phyloP scores from a whole-genome alignment of 106 monocot genomes.

The Dendrobium chrysotoxum region DNA sequence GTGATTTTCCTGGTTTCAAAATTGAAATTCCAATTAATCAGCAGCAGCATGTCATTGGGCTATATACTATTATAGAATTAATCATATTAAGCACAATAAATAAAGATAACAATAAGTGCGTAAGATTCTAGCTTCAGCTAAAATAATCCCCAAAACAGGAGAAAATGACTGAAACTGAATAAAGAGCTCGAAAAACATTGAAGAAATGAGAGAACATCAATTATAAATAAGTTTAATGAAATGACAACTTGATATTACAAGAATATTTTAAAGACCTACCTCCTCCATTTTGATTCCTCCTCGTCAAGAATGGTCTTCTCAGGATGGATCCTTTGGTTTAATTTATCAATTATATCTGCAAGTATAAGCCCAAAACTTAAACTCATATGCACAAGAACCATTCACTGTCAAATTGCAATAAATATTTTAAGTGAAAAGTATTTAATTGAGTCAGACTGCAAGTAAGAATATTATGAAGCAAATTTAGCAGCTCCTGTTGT shows the following conservation, averaged over 20 bases:
- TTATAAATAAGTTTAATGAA: not conserved
- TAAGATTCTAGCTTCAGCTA: not conserved
- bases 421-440: not conserved
- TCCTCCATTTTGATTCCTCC: slow-evolving; percentile 83
- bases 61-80: too few relatives aligned
- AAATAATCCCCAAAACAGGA: too few relatives aligned
- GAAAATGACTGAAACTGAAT: too few relatives aligned
- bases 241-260: not conserved
- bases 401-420: not conserved
- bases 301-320: slow-evolving; percentile 30
- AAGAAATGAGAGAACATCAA: not conserved
- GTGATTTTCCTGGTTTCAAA: not conserved
- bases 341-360: slow-evolving; percentile 70
- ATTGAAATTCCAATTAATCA: too few relatives aligned
- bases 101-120: not conserved
- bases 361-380: not conserved
- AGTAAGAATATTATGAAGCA: not conserved
- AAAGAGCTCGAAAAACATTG: too few relatives aligned
- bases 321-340: slow-evolving; percentile 45
- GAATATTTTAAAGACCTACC: slow-evolving; percentile 27
- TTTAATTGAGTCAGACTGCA: not conserved
- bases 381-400: not conserved
- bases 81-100: too few relatives aligned
- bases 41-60: too few relatives aligned
- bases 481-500: not conserved